Evolutionary conservation across 1,284 basidiomycete species (phyloP).

Genomic region (Earliella scabrosa): DNA sequence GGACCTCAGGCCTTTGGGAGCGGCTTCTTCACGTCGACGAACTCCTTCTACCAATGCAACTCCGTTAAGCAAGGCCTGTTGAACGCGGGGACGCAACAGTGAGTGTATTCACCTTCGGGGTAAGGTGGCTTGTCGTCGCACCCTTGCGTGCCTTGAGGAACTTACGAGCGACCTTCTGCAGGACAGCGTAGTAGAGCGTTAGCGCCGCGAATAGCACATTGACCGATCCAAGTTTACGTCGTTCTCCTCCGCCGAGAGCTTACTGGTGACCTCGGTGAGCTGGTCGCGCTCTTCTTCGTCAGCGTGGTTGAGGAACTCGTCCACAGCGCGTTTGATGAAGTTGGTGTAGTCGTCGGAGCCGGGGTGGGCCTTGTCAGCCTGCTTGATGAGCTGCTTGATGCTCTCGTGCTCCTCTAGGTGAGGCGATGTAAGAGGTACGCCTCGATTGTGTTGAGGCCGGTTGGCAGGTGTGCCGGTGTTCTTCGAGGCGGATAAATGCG

Average conservation of each 20-base stretch:
- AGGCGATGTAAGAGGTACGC: no score
- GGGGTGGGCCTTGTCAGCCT: not conserved
- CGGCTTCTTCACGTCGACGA: not conserved
- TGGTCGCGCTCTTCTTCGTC: conserved; percentile 6
- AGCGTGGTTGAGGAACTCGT: conserved; percentile 6
- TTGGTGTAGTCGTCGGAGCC: not conserved
- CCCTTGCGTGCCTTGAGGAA: not conserved
- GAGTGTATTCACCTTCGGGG: not conserved
- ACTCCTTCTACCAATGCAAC: not conserved
- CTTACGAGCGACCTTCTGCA: not conserved
- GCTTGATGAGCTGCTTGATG: conserved; percentile 1
- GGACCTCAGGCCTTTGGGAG: not conserved
- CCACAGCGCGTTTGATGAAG: conserved; percentile 3
- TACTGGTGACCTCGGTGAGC: not conserved
- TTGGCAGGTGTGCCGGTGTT: no score
- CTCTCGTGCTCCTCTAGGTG: conserved; percentile 6
- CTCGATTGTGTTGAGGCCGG: no score
- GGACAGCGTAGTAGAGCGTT: not conserved
- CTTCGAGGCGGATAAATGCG: no score
- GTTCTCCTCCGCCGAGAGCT: conserved; percentile 4
- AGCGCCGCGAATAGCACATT: no score
- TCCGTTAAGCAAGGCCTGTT: no score
- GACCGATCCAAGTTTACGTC: not conserved
- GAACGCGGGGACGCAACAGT: no score
- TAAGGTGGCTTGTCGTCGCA: not conserved